Base-by-base conservation (phyloP, 2,329 filamentous ascomycete species). In the Aspergillus spinulosporus region DNA sequence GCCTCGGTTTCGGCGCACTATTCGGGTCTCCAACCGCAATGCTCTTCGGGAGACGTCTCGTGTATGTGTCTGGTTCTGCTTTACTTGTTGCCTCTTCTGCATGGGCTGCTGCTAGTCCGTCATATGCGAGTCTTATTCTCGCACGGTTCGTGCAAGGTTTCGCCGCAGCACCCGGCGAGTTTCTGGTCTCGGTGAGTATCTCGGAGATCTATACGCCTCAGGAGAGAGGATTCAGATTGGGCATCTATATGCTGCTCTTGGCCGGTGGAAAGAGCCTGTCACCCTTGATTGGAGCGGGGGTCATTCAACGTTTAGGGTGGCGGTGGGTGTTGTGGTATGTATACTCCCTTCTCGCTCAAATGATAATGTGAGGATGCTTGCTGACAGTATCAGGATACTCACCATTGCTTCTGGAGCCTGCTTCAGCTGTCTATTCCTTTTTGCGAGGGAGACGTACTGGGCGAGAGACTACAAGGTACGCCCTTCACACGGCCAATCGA, bases 251-350 rank as follows among this genome's bases (percentile, higher is more conserved):
- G 53, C n/a, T 50, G n/a, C 53, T 55, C 2, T 34, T 55, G 6
- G 47, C 53, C 0, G 47, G 46, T 5, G 53, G 53, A 3, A 55
- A 55, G 26, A 55, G 46, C 28, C 26, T 55, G 1, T 36, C 46
- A 0, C 53, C 53, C 21, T 37, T 55, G 36, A 43, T 55, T 28
- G 53, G 53, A 26, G 53, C 53, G 1, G 53, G 28, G 1, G 46
- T 55, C 0, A 44, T 55, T 11, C 31, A 55, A n/a, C 21, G 15
- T 4, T 8, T 55, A 5, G 53, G 40, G 2, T 55, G 53, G 53
- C 39, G 53, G 4, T 55, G 47, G 53, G 46, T 46, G 21, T 46
- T 55, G 32, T 55, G 53, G 53, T 55, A 49, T 37, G 46, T 49
- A 21, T 21, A 21, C 21, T 21, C 21, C 21, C 21, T 21, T 21